Conservation (phyloP, 768 basidiomycete genomes). For the Russula sp. region DNA sequence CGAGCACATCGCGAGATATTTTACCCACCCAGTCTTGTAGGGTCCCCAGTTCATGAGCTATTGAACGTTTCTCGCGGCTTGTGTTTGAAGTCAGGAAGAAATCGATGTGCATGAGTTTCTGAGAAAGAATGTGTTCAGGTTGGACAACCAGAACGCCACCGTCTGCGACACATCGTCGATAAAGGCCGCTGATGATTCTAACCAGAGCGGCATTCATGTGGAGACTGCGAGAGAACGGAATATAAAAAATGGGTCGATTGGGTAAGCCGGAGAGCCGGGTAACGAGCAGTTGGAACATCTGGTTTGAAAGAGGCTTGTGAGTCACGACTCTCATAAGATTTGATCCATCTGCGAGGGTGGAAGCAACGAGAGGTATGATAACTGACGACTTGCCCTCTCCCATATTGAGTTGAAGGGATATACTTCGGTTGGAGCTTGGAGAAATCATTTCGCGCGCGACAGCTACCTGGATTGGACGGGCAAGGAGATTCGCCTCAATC, state of each 20-base stretch:
- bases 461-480: constrained; percentile 43
- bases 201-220: constrained; percentile 29
- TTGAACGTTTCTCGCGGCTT: background rate
- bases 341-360: constrained; percentile 43
- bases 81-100: constrained; percentile 29
- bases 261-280: constrained; percentile 45
- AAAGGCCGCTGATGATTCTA: constrained; percentile 35
- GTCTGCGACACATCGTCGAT: constrained; percentile 40
- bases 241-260: constrained; percentile 47
- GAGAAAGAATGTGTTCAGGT: constrained; percentile 54
- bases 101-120: constrained; percentile 48
- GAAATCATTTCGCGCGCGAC: constrained; percentile 49
- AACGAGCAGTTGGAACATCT: constrained; percentile 50
- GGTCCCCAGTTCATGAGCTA: background rate
- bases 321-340: constrained; percentile 50
- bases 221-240: constrained; percentile 50
- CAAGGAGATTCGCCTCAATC: constrained; percentile 47
- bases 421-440: constrained; percentile 40
- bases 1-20: background rate
- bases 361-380: constrained; percentile 47
- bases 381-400: constrained; percentile 56
- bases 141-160: constrained; percentile 49
- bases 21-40: constrained; percentile 1
- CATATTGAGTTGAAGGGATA: constrained; percentile 55
- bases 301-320: constrained; percentile 45